Evolutionary conservation across 2,329 filamentous ascomycete genomes (phyloP), one percentile per base, ranked within the genome.

Genomic region (Davidsoniella eucalypti): DNA sequence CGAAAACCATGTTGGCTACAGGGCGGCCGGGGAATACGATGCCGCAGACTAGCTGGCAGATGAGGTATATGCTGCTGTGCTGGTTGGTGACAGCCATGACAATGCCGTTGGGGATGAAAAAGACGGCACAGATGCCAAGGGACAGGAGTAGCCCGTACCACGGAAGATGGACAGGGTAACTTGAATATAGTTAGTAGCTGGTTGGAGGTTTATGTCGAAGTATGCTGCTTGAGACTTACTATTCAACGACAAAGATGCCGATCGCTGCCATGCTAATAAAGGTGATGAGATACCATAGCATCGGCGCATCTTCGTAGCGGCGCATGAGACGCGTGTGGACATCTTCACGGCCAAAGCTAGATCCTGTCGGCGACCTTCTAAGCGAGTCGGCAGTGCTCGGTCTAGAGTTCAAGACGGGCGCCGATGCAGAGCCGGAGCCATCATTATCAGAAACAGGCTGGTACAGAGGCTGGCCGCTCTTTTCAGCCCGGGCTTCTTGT

Each of bases 31-130:
- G 86, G 61, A 93, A 93, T 14, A 87, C 71, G 47, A 76, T 79
- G 49, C 87, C 87, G 55, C 84, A 90, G 55, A 92, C 80, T 52
- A 93, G 73, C 64, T 92, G 86, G 62, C 85, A 90, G 58, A 92
- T 84, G 36, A 92, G 73, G 61, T 90, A 92, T 56, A 90, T 85
- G 62, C 81, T 86, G 63, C 80, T 86, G 63, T 92, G 84, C 61
- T 90, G 85, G 62, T 92, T 93, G 8, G 87, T 93, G 56, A 93
- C 86, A 14, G 86, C 87, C 84, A 92, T 93, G 58, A 94, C 84
- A 61, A 93, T 92, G 54, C 87, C 87, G 55, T 92, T 90, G 9
- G 87, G 87, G 53, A 94, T 86, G 67, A 93, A 93, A 54, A 93
- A 82, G 50, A 90, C 64, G 17, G 80, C 78, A 54, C 85, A 87